These are phyloP conservation scores for Calophaca sinica DNA, from an alignment of 306 rosid genomes.

Conservation along the genomic window DNA sequence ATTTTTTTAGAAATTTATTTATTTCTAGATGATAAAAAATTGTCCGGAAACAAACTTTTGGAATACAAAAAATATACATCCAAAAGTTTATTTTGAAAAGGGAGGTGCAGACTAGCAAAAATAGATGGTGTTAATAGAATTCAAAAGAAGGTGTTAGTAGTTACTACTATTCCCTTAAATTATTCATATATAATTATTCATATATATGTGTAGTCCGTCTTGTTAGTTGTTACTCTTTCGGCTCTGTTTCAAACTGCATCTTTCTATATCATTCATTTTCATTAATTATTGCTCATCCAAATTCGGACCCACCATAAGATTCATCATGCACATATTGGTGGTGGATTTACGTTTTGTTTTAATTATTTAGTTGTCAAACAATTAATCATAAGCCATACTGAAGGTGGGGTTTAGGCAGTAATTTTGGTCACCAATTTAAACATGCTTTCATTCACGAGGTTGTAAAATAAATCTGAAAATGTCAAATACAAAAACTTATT, in stretches of 20 bases:
- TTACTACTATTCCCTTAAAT: neutral
- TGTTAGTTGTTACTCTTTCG: slow-evolving; percentile 1
- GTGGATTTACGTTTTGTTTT: slow-evolving; percentile 39
- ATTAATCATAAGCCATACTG: slow-evolving; percentile 34
- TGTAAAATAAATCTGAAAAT: neutral
- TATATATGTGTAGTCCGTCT: neutral
- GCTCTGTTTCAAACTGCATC: slow-evolving; percentile 25
- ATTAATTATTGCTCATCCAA: slow-evolving; percentile 50
- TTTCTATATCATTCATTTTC: slow-evolving; percentile 45
- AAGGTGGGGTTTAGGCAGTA: neutral
- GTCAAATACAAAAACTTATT: neutral
- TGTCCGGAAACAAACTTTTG: too few species aligned
- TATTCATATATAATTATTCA: too few species aligned
- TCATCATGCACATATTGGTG: slow-evolving; percentile 47
- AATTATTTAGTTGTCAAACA: slow-evolving; percentile 40
- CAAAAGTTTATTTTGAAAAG: too few species aligned
- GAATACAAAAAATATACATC: too few species aligned
- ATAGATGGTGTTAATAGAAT: too few species aligned
- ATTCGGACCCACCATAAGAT: slow-evolving; percentile 49
- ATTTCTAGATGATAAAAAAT: too few species aligned
- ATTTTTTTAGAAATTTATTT: too few species aligned
- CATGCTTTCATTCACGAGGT: slow-evolving; percentile 1
- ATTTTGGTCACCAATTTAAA: slow-evolving; percentile 27
- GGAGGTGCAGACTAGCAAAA: too few species aligned
- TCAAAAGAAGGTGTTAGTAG: too few species aligned